Base-by-base conservation (phyloP, 805 yeast species). In the Sugiyamaella lignohabitans region DNA sequence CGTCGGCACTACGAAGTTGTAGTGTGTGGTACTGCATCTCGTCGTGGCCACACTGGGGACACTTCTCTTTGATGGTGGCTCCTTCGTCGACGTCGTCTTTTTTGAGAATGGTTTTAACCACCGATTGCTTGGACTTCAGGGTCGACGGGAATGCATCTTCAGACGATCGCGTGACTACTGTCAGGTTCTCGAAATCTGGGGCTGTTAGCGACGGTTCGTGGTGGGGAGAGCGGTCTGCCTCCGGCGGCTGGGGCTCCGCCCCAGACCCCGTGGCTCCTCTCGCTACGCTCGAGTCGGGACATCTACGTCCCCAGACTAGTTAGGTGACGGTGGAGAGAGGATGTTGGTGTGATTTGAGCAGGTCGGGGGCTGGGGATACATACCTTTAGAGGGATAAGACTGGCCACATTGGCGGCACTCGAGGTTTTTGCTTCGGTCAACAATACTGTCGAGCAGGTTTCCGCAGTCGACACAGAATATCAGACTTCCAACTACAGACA, bases 21-120 rank as follows among this genome's bases (percentile, higher is more conserved):
- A 93, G 72, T 3, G 98, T 93, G 63, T 93, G 98, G 65, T 91
- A 93, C 64, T 82, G 89, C 98, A 94, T 94, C 67, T 93, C 97
- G 62, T 93, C 97, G 67, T 89, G 78, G 42, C 95, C 96, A 78
- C 98, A 93, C 67, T 89, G 80, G n/a, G 98, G 98, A 74, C 99
- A 93, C 62, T 85, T 89, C 66, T 93, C 99, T 65, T 89, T 85
- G 65, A 93, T 93, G 10, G 94, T 84, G 35, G 98, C 98, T 53
- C 98, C 98, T 51, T 88, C 97, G 50, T 82, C 95, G 40, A 86
- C 68, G 55, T 91, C 97, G 53, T 79, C 79, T 22, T 76, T 77
- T 60, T 78, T 79, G 62, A 89, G 73, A 1, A 81, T 67, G 0
- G 98, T 89, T 69, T 93, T 91, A 39, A 93, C 98, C 2, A 86